Evolutionary conservation across 805 yeast species (phyloP).

Genomic region (Barnettozyma wickerhamii): DNA sequence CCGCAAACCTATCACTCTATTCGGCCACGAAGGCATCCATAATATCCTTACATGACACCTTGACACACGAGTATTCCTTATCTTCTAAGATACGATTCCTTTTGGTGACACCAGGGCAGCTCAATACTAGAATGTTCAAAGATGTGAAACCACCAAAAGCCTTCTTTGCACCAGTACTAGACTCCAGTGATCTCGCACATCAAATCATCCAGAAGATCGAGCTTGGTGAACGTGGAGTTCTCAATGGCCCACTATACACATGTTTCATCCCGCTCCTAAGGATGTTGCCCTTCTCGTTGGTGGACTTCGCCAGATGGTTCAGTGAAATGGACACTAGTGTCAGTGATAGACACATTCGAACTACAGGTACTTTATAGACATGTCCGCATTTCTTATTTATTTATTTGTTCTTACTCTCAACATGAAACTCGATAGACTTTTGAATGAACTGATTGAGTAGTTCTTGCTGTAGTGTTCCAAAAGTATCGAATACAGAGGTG

Average conservation of each 20-base stretch:
- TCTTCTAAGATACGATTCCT: constrained; percentile 61
- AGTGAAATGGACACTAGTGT: constrained; percentile 61
- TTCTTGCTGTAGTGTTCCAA: constrained; percentile 38
- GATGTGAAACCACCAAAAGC: constrained; percentile 72
- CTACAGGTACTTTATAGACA: not conserved
- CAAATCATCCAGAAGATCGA: constrained; percentile 50
- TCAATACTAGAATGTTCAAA: constrained; percentile 70
- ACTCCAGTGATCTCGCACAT: constrained; percentile 53
- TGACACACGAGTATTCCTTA: constrained; percentile 63
- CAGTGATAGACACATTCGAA: not conserved
- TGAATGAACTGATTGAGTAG: constrained; percentile 37
- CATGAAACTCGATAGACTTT: constrained; percentile 23
- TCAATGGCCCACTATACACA: constrained; percentile 71
- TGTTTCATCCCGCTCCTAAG: constrained; percentile 64
- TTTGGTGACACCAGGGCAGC: constrained; percentile 79
- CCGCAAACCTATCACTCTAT: constrained; percentile 71
- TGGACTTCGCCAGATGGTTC: constrained; percentile 35
- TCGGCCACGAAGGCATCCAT: constrained; percentile 87
- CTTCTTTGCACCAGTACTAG: constrained; percentile 73
- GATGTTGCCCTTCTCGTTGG: constrained; percentile 60
- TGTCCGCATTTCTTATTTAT: not conserved
- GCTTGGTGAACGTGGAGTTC: constrained; percentile 63
- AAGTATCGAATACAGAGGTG: constrained; percentile 34
- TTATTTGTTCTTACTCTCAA: constrained; percentile 2
- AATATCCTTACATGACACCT: constrained; percentile 77